Base-by-base conservation (phyloP, 2,329 filamentous ascomycete species). In the Aspergillus sp. region DNA sequence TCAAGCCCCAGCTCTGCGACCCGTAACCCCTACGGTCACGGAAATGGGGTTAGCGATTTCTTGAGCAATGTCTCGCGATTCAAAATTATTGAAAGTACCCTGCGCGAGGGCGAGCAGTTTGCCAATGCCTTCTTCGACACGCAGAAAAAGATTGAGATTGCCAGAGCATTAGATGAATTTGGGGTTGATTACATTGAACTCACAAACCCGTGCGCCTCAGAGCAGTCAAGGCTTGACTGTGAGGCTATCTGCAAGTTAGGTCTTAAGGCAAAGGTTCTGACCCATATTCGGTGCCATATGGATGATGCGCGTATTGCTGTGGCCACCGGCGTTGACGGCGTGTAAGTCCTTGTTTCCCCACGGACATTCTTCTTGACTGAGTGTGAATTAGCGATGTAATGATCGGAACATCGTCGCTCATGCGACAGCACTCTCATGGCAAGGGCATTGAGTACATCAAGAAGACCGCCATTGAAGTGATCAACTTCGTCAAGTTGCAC, bases 161-260 rank as follows among this genome's bases (percentile, higher is more conserved):
- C 86, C 64, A 85, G 80, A 78, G 77, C 77, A n/a, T 82, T 95
- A 65, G 90, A 93, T 74, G 90, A 90, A 35, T 96, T 96, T 68
- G 91, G 91, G 69, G 90, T 93, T 57, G 91, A 96, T 79, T 96
- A 93, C 79, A 93, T 96, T 68, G 92, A 96, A 78, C 82, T 97
- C 68, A 97, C 93, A 58, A 89, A 84, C 61, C 93, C 93, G 37
- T 90, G 88, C 62, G 89, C 92, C 53, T 93, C 89, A 12, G 88
- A 92, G 79, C 91, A 96, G 79, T 96, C 91, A 54, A 86, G 88
- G 74, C 77, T 80, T 70, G 93, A 97, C 79, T 96, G 91, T 77
- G 89, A 95, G 79, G 87, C 88, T 56, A 96, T 97, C 71, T 96
- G 91, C 89, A 91, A 93, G 83, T 89, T 97, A 53, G 92, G 92